Evolutionary conservation across 163 green algal species (phyloP).

Genomic region (Trebouxia gelatinosa): DNA sequence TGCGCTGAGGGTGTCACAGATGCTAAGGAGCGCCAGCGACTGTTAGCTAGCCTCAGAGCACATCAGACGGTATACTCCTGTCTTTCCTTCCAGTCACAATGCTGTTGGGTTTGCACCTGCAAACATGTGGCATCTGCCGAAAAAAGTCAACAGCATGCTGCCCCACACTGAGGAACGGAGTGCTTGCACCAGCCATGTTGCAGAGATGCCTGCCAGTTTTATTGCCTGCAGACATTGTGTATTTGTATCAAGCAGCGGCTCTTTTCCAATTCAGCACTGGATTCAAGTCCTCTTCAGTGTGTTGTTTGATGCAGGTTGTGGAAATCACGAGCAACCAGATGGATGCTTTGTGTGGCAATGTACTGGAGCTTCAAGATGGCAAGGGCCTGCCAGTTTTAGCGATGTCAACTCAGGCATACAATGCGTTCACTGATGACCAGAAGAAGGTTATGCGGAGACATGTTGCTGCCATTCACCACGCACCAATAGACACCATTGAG

Average conservation of each 20-base stretch:
- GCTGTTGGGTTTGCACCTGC: background rate
- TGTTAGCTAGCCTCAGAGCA: conserved; percentile 49
- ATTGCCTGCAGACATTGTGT: no score
- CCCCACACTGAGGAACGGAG: no score
- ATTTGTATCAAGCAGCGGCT: no score
- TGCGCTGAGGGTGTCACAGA: conserved; percentile 79
- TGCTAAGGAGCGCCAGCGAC: conserved; percentile 61
- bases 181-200: no score
- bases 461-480: conserved; percentile 79
- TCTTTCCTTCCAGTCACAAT: background rate
- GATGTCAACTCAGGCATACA: conserved; percentile 84
- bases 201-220: no score
- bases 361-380: conserved; percentile 85
- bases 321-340: conserved; percentile 88
- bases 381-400: conserved; percentile 83
- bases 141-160: no score
- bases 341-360: conserved; percentile 88
- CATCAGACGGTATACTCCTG: conserved; percentile 43
- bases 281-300: background rate
- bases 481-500: conserved; percentile 91
- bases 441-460: conserved; percentile 63
- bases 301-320: conserved; percentile 60
- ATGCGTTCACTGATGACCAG: conserved; percentile 87
- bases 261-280: background rate
- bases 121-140: no score